Evolutionary conservation across 2,329 filamentous ascomycete genomes (phyloP).

Genomic region (Teratosphaeria nubilosa): DNA sequence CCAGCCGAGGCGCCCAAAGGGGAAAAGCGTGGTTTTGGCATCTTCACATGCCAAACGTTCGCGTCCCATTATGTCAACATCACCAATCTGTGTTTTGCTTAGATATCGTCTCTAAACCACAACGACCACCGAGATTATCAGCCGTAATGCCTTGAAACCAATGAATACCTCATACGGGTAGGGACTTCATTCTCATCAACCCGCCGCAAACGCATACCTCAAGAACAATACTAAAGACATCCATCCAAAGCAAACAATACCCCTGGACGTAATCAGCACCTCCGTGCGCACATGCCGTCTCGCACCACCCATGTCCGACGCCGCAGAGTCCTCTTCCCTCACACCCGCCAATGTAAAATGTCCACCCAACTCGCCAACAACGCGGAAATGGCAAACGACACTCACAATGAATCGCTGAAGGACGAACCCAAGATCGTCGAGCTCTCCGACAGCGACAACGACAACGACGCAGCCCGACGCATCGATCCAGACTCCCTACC

Average conservation of each 20-base stretch:
- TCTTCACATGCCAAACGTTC: not conserved
- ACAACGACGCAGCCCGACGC: constrained; percentile 5
- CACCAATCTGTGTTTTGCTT: no score
- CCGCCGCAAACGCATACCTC: not conserved
- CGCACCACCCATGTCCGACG: not conserved
- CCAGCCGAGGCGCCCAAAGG: not conserved
- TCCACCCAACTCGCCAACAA: constrained; percentile 17
- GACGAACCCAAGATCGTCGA: not conserved
- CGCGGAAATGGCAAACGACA: constrained; percentile 12
- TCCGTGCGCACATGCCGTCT: not conserved
- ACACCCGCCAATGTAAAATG: not conserved
- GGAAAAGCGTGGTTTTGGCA: not conserved
- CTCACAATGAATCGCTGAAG: not conserved
- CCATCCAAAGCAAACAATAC: not conserved
- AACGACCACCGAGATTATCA: not conserved
- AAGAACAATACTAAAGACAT: not conserved
- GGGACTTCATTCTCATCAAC: not conserved
- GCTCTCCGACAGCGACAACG: constrained; percentile 19
- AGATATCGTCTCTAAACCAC: not conserved
- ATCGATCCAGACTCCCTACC: constrained; percentile 14
- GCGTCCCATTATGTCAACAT: not conserved
- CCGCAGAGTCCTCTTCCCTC: not conserved
- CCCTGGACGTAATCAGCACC: not conserved
- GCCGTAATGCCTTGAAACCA: not conserved
- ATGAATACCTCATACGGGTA: not conserved